Percentiles rank a stretch among this genome's conserved stretches.
Conservation (phyloP, 129 eudicot species). For the Ambrosia trifida region DNA sequence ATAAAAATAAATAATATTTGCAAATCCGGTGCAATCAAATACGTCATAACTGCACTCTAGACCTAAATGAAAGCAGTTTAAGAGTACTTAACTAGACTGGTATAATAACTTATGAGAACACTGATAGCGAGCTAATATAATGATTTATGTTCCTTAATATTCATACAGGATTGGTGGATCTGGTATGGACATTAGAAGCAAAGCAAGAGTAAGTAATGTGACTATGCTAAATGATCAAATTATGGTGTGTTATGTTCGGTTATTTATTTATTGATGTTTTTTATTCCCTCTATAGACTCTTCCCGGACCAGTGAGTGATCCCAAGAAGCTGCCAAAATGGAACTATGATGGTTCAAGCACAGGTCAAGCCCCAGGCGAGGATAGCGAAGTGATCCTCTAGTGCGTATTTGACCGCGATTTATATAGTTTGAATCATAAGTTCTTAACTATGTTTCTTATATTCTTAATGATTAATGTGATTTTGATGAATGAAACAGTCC, state of each 20-base stretch:
- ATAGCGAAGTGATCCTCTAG: conserved; percentile 90
- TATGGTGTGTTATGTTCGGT: not conserved
- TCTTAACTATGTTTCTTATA: not conserved
- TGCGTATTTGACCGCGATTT: conserved; percentile 27
- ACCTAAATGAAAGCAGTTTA: not conserved
- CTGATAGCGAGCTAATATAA: not conserved
- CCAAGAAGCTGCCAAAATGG: conserved; percentile 86
- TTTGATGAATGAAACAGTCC: conserved; percentile 60
- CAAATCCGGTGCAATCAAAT: no score
- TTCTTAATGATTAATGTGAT: not conserved
- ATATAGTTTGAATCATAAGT: not conserved
- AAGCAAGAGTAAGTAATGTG: conserved; percentile 72
- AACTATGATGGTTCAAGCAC: conserved; percentile 94
- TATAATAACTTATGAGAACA: no score
- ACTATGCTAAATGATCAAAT: not conserved
- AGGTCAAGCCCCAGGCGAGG: conserved; percentile 95
- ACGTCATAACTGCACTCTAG: no score
- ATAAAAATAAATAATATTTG: no score
- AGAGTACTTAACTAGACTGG: not conserved
- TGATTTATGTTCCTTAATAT: not conserved
- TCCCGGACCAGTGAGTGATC: conserved; percentile 59
- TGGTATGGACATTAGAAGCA: conserved; percentile 83
- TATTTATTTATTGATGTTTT: not conserved
- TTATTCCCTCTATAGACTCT: conserved; percentile 51
- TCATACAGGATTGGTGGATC: conserved; percentile 87